Evolutionary conservation across 805 yeast genomes (phyloP), one percentile per base, ranked within the genome.

Genomic region (Saccharomycopsis sp.): DNA sequence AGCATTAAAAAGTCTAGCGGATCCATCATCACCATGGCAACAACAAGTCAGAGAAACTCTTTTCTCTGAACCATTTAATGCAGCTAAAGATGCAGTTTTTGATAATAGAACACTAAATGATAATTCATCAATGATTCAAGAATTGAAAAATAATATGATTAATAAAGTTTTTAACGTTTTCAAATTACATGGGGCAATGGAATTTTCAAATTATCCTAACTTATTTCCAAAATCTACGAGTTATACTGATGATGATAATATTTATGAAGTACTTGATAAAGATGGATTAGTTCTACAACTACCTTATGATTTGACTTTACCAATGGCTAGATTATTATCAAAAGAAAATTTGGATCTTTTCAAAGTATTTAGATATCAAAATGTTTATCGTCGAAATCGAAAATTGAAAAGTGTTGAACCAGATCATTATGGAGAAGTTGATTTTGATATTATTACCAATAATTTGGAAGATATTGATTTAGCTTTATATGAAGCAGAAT

Each of bases 1-100:
- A 52, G 96, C 95, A 0, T 64, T 92, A 48, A 76, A 78, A 49
- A 83, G 87, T 21, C 60, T 92, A 43, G 81, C 95, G 0, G 88
- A 87, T 56, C 89, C 95, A 0, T 76, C 92, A 1, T 84, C 96
- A 0, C 88, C 95, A 1, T 87, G 96, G 94, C 92, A 88, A 49
- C 84, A 78, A 48, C 94, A 87, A 56, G 95, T 92, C 0, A 71
- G 96, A 53, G 82, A 80, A 40, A 81, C 92, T 0, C 61, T 92
- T 27, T 92, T 92, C 57, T 69, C 82, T 13, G 94, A 85, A 51
- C 87, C 95, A 0, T 80, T 86, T 51, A 79, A 79, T 57, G 67
- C 83, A 44, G 95, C 95, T 0, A 77, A 79, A 49, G 96, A 86
- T 56, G 72, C 86, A 12, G 64, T 92, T 45, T 92, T 82, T 58